Evolutionary conservation across 768 basidiomycete genomes (phyloP).

Genomic region (Pulveroboletus sp.): DNA sequence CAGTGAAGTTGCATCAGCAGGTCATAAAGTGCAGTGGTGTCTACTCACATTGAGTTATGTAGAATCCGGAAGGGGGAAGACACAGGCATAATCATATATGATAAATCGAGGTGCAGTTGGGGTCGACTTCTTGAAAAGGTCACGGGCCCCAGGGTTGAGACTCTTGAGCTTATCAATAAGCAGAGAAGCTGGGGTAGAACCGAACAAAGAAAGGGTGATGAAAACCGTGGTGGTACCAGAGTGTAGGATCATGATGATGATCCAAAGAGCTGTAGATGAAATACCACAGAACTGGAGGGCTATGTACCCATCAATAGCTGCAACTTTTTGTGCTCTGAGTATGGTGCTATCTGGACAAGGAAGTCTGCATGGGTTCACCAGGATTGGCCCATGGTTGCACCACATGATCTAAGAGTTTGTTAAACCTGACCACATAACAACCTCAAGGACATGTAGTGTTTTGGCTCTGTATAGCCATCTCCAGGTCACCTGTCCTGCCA

Average conservation of each 20-base stretch:
- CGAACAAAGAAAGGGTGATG: conserved; percentile 4
- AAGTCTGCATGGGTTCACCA: neutral
- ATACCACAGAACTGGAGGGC: neutral
- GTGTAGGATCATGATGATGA: conserved; percentile 10
- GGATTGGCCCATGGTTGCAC: neutral
- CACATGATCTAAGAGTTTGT: neutral
- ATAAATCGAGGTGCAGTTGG: conserved; percentile 49
- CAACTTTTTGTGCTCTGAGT: conserved; percentile 5
- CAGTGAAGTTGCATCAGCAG: neutral
- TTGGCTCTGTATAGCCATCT: neutral
- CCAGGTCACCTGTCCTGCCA: neutral
- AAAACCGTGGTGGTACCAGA: neutral
- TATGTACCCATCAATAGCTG: neutral
- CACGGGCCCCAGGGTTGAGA: conserved; percentile 19
- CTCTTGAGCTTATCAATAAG: conserved; percentile 13
- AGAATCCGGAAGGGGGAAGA: conserved; percentile 40
- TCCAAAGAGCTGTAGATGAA: neutral
- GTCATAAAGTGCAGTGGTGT: neutral
- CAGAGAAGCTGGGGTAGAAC: conserved; percentile 7
- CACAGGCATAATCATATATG: conserved; percentile 38
- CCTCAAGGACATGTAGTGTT: neutral
- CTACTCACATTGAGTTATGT: conserved; percentile 40
- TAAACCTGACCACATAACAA: neutral
- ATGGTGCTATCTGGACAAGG: neutral
- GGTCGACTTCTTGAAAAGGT: conserved; percentile 11